Evolutionary conservation across 1,284 basidiomycete species (phyloP).

Genomic region (Cystobasidium slooffiae): DNA sequence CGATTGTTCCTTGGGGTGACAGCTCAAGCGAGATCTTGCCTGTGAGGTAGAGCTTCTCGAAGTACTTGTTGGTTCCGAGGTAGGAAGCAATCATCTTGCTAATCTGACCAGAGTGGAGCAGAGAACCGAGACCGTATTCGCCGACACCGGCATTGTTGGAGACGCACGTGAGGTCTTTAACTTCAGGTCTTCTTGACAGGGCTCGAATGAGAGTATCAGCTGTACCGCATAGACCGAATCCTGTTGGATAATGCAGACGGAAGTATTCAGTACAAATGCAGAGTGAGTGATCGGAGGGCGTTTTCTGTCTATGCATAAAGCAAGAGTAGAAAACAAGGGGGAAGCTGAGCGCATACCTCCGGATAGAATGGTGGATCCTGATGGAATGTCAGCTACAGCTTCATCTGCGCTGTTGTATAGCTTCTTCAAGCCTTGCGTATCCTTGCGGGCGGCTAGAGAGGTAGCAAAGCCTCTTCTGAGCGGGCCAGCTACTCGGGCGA

Average conservation of each 20-base stretch:
- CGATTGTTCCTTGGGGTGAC: conserved; percentile 86
- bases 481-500: conserved; percentile 32
- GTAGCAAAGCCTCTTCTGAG: conserved; percentile 37
- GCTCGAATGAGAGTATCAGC: conserved; percentile 83
- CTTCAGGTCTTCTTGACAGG: conserved; percentile 71
- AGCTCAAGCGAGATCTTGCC: conserved; percentile 84
- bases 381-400: conserved; percentile 78
- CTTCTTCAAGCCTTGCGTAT: conserved; percentile 63
- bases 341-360: conserved; percentile 65
- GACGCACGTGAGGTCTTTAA: conserved; percentile 75
- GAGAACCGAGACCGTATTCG: conserved; percentile 75
- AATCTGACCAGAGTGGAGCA: conserved; percentile 65
- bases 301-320: not conserved
- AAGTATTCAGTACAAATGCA: not conserved
- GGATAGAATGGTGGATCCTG: conserved; percentile 75
- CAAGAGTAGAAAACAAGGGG: not conserved
- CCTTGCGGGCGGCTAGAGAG: conserved; percentile 25
- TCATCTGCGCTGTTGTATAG: conserved; percentile 78
- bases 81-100: conserved; percentile 71
- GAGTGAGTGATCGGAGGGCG: not conserved
- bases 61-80: conserved; percentile 56
- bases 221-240: conserved; percentile 66
- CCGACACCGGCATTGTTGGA: conserved; percentile 88
- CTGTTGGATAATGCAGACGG: conserved; percentile 57
- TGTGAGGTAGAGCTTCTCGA: conserved; percentile 69